Evolutionary conservation across 768 basidiomycete genomes (phyloP).

Genomic region (Tulasnella sp.): DNA sequence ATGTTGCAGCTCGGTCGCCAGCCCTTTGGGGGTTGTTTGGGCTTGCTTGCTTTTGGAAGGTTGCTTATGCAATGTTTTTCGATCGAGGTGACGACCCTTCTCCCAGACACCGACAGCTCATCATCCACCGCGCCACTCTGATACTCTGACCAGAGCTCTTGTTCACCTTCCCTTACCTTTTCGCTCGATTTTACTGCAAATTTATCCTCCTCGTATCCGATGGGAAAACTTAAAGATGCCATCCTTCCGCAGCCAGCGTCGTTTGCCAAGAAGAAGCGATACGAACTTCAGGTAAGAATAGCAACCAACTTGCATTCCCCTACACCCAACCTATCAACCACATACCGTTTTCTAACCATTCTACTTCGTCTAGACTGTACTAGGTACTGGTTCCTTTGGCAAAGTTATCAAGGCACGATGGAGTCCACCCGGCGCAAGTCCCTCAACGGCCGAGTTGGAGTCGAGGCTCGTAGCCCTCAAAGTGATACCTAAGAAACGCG

Average conservation of each 20-base stretch:
- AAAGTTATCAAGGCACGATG: slow-evolving; percentile 70
- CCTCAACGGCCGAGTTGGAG: too few species aligned
- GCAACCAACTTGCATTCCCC: neutral
- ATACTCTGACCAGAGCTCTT: neutral
- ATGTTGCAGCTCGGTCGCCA: neutral
- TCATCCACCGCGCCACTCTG: neutral
- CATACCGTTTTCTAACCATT: slow-evolving; percentile 48
- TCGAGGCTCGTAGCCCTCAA: slow-evolving; percentile 79
- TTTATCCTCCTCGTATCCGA: neutral
- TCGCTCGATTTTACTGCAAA: neutral
- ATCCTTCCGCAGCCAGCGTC: slow-evolving; percentile 79
- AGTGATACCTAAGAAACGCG: slow-evolving; percentile 92
- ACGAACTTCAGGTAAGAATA: slow-evolving; percentile 34
- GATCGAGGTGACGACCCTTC: neutral
- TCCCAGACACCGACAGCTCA: neutral
- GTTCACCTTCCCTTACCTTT: too few species aligned
- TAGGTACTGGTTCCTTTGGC: slow-evolving; percentile 85
- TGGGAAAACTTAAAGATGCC: slow-evolving; percentile 28
- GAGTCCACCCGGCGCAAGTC: slow-evolving; percentile 33
- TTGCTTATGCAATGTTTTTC: neutral
- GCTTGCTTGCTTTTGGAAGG: neutral
- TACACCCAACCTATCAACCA: neutral
- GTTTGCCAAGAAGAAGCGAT: slow-evolving; percentile 73
- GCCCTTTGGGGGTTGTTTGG: neutral
- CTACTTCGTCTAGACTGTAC: slow-evolving; percentile 49